phyloP scores from a whole-genome alignment of 257 asterid species.

The Salvia splendens region DNA sequence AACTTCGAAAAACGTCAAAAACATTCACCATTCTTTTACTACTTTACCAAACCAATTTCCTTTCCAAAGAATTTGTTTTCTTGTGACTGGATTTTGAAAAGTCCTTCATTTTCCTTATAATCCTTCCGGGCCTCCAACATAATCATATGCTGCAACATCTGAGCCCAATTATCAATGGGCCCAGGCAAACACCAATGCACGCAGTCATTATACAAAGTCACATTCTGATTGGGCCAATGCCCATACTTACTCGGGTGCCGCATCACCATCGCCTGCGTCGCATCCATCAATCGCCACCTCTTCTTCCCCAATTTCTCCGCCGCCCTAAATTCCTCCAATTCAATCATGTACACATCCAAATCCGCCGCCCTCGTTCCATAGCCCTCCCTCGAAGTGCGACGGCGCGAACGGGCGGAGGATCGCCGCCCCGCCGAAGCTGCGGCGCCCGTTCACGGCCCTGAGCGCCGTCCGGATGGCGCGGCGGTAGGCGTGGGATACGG shows the following conservation, averaged over 20 bases:
- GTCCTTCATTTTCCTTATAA: too few species aligned
- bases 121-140: constrained; percentile 43
- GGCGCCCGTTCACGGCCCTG: constrained; percentile 28
- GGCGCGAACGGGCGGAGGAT: constrained; percentile 64
- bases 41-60: too few species aligned
- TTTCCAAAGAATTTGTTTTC: too few species aligned
- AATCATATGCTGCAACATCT: constrained; percentile 50
- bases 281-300: constrained; percentile 48
- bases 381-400: constrained; percentile 64
- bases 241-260: constrained; percentile 64
- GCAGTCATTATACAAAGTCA: constrained; percentile 45
- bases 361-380: constrained; percentile 61
- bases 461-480: constrained; percentile 51
- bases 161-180: constrained; percentile 72
- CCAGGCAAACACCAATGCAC: constrained; percentile 66
- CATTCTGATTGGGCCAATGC: constrained; percentile 60
- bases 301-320: constrained; percentile 43
- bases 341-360: constrained; percentile 47
- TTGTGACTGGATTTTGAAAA: too few species aligned
- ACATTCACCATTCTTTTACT: too few species aligned
- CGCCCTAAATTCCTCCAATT: constrained; percentile 54
- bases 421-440: constrained; percentile 32
- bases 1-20: too few species aligned
- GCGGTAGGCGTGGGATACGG: constrained; percentile 44
- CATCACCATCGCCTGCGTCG: constrained; percentile 54